Conservation (phyloP, 2,329 filamentous ascomycete species). For the Calonectria multiphialidica region DNA sequence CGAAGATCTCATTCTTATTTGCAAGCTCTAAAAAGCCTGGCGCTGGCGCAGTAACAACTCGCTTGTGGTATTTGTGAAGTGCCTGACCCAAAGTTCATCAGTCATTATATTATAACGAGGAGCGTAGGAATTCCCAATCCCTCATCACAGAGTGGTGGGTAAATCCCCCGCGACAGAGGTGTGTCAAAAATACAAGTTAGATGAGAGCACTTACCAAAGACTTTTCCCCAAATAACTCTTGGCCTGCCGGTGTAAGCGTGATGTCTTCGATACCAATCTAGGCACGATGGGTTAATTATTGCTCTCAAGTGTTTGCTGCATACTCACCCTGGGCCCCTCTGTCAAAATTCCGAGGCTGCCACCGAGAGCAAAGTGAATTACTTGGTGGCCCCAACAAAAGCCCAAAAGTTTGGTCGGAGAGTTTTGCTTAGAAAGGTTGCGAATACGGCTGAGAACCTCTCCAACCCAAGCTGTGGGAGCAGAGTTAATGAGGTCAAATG, state of each 20-base stretch:
- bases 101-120: background rate
- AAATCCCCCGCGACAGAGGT: too few relatives aligned
- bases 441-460: background rate
- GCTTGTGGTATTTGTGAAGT: constrained; percentile 20
- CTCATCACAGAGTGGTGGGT: background rate
- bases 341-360: background rate
- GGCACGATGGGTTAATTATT: background rate
- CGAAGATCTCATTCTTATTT: constrained; percentile 7
- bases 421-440: background rate
- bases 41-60: background rate
- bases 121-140: too few relatives aligned
- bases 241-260: background rate
- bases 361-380: constrained; percentile 7
- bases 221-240: background rate
- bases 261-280: constrained; percentile 3
- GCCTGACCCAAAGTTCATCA: background rate
- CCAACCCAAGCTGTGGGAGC: background rate
- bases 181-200: background rate
- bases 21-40: constrained; percentile 6
- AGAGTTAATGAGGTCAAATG: constrained; percentile 8
- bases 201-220: background rate
- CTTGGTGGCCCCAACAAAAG: constrained; percentile 23
- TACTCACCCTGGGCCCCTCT: background rate
- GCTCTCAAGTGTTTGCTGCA: background rate
- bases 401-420: background rate